phyloP scores from a whole-genome alignment of 345 rosid genomes.

The Cochlearia excelsa region DNA sequence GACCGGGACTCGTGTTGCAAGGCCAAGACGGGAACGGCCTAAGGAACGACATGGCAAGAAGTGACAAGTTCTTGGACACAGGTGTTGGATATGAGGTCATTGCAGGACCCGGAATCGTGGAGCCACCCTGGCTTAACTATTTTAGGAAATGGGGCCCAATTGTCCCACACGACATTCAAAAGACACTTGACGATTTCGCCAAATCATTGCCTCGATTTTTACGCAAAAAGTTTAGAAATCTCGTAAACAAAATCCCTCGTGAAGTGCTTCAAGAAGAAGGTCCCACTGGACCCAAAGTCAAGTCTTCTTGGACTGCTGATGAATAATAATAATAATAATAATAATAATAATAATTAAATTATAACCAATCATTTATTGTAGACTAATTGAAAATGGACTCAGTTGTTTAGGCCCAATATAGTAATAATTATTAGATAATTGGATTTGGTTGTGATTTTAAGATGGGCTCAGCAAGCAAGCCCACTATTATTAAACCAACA shows the following conservation, averaged over 20 bases:
- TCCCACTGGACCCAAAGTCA: conserved; percentile 72
- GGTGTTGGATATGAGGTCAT: conserved; percentile 42
- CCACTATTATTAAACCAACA: too few species aligned
- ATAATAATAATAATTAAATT: background rate
- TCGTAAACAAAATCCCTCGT: conserved; percentile 49
- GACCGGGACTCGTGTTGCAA: conserved; percentile 66
- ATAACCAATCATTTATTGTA: too few species aligned
- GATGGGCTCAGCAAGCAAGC: too few species aligned
- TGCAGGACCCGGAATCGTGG: conserved; percentile 34
- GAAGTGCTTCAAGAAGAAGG: conserved; percentile 65
- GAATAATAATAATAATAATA: conserved; percentile 44
- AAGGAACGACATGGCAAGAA: conserved; percentile 68
- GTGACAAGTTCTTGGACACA: conserved; percentile 47
- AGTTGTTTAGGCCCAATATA: too few species aligned
- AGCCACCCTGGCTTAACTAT: conserved; percentile 67
- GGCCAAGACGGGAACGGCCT: conserved; percentile 53
- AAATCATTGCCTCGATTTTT: conserved; percentile 46
- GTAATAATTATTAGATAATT: too few species aligned
- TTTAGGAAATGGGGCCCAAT: conserved; percentile 73
- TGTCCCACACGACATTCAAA: conserved; percentile 40
- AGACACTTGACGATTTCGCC: conserved; percentile 40
- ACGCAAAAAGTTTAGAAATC: conserved; percentile 38
- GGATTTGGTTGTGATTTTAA: too few species aligned
- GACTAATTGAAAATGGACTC: too few species aligned
- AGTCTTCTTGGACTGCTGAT: conserved; percentile 56